Percentiles rank a stretch among this genome's conserved stretches.
Conservation (phyloP, 2,329 filamentous ascomycete genomes). For the Xylaria multiplex region DNA sequence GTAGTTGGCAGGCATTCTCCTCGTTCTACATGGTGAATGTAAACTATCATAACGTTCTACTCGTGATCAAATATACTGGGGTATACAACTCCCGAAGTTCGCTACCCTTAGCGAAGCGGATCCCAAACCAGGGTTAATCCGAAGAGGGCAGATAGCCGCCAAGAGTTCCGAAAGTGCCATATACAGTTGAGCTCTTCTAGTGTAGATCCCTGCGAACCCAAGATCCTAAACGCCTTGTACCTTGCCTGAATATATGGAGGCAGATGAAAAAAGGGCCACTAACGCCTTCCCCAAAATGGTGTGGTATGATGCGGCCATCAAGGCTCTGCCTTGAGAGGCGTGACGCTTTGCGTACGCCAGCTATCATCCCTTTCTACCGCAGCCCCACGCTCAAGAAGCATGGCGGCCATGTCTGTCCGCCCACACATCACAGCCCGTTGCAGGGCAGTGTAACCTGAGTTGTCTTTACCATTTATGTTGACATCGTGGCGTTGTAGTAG, state of each 20-base stretch:
- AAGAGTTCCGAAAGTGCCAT: slow-evolving; percentile 18
- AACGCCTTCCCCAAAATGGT: slow-evolving; percentile 7
- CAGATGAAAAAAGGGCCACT: slow-evolving; percentile 15
- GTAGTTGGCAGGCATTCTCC: slow-evolving; percentile 19
- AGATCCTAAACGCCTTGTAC: slow-evolving; percentile 30
- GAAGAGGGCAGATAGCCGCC: slow-evolving; percentile 24
- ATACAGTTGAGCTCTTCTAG: slow-evolving; percentile 21
- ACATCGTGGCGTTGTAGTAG: slow-evolving; percentile 47
- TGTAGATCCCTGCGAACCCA: slow-evolving; percentile 17
- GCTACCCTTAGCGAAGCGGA: slow-evolving; percentile 29
- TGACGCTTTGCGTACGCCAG: slow-evolving; percentile 24
- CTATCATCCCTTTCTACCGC: slow-evolving; percentile 44
- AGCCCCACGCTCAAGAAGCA: slow-evolving; percentile 48
- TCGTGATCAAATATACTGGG: slow-evolving; percentile 24
- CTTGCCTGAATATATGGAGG: slow-evolving; percentile 12
- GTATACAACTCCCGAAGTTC: slow-evolving; percentile 23
- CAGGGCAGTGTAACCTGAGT: slow-evolving; percentile 48
- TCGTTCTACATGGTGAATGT: slow-evolving; percentile 29
- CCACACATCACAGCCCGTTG: slow-evolving; percentile 49
- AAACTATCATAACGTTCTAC: slow-evolving; percentile 24
- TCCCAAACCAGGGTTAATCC: slow-evolving; percentile 25
- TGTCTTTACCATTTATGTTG: slow-evolving; percentile 47
- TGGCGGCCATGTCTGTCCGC: slow-evolving; percentile 48
- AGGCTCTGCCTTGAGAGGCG: slow-evolving; percentile 22
- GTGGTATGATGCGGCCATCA: neutral